These are phyloP conservation scores for Kingdonia uniflora DNA, from an alignment of 164 flowering plant species.

Conservation along the genomic window DNA sequence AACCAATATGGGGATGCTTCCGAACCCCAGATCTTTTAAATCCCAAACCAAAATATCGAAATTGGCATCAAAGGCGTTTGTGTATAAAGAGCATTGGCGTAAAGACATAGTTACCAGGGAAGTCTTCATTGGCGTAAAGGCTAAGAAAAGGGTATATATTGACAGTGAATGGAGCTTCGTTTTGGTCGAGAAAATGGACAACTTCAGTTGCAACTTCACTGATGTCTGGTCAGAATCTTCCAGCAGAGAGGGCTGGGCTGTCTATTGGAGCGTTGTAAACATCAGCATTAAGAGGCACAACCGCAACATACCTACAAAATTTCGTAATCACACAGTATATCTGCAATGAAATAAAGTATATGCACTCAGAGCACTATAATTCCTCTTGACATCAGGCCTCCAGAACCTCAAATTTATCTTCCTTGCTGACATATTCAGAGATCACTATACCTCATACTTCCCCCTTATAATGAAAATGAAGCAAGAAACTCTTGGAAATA, in stretches of 20 bases:
- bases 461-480: no score
- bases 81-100: slow-evolving; percentile 21
- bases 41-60: slow-evolving; percentile 36
- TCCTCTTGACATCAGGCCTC: no score
- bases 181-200: slow-evolving; percentile 27
- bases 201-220: slow-evolving; percentile 23
- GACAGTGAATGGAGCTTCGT: slow-evolving; percentile 37
- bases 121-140: slow-evolving; percentile 22
- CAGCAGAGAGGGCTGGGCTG: slow-evolving; percentile 35
- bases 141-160: slow-evolving; percentile 41
- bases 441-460: no score
- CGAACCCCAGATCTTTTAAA: slow-evolving; percentile 20
- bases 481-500: no score
- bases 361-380: no score
- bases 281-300: slow-evolving; percentile 44
- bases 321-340: no score
- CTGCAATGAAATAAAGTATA: no score
- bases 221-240: slow-evolving; percentile 33
- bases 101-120: slow-evolving; percentile 38
- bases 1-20: slow-evolving; percentile 29
- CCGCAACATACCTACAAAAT: no score
- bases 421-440: no score
- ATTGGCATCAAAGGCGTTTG: slow-evolving; percentile 40
- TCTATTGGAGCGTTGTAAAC: slow-evolving; percentile 27
- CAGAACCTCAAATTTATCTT: no score